Conservation (phyloP, 257 asterid species). For the Gentiana macrophylla region DNA sequence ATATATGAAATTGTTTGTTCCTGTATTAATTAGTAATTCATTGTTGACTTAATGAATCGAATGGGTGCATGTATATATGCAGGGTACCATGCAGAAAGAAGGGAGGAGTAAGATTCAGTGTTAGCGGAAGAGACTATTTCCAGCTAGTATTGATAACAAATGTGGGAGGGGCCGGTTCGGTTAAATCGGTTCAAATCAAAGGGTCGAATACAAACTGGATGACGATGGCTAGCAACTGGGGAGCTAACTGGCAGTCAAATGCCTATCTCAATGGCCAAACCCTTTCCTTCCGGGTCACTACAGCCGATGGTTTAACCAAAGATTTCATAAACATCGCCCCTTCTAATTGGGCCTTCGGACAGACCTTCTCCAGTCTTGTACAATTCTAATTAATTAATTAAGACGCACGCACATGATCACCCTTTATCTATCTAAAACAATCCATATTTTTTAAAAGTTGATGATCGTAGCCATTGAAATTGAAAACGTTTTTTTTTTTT, state of each 20-base stretch:
- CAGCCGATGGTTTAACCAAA: too few species aligned
- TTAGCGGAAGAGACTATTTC: slow-evolving; percentile 61
- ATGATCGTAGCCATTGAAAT: too few species aligned
- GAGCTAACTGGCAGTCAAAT: slow-evolving; percentile 75
- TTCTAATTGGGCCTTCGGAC: too few species aligned
- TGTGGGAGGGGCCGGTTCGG: slow-evolving; percentile 67
- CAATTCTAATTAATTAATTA: too few species aligned
- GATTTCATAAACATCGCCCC: too few species aligned
- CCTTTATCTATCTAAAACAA: too few species aligned
- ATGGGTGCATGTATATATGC: background rate
- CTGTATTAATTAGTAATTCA: too few species aligned
- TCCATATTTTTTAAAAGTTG: too few species aligned
- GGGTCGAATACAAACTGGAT: slow-evolving; percentile 59
- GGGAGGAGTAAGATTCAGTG: slow-evolving; percentile 69
- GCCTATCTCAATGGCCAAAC: slow-evolving; percentile 58
- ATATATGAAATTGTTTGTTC: background rate
- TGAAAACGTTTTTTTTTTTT: too few species aligned
- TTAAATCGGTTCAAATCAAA: slow-evolving; percentile 47
- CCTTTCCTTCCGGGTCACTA: slow-evolving; percentile 35
- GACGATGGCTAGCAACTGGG: slow-evolving; percentile 83
- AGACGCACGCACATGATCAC: too few species aligned
- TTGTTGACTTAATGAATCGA: too few species aligned
- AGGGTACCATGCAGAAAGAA: slow-evolving; percentile 75
- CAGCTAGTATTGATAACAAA: slow-evolving; percentile 59
- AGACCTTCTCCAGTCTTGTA: too few species aligned